Conservation (phyloP, 805 yeast species). For the Nakazawaea siamensis region DNA sequence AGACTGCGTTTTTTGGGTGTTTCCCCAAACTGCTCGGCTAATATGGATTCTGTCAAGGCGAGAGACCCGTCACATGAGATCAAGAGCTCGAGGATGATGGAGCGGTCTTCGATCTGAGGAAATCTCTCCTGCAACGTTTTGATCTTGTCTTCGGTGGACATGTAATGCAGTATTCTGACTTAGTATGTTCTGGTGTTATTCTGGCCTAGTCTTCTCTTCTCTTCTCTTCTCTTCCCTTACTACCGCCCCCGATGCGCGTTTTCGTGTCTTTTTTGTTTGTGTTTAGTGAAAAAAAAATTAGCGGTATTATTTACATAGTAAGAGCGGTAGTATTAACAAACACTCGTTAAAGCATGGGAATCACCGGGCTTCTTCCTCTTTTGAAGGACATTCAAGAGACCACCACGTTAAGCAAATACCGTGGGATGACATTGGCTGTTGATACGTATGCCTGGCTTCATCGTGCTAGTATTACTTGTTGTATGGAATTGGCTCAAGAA, state of each 20-base stretch:
- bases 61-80: conserved; percentile 47
- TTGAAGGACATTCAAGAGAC: conserved; percentile 66
- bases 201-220: no score
- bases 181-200: no score
- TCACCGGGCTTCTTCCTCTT: conserved; percentile 72
- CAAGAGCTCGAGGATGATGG: conserved; percentile 39
- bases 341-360: conserved; percentile 69
- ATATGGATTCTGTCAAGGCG: conserved; percentile 27
- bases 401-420: conserved; percentile 46
- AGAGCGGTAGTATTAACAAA: no score
- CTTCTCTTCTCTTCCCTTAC: no score
- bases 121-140: conserved; percentile 25
- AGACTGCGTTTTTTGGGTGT: no score
- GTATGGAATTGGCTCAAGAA: conserved; percentile 69
- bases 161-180: no score
- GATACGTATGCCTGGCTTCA: conserved; percentile 98
- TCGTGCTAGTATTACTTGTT: conserved; percentile 73
- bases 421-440: conserved; percentile 78
- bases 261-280: no score
- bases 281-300: no score
- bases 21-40: conserved; percentile 26
- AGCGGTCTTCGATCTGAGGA: conserved; percentile 33
- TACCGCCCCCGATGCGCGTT: no score
- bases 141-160: conserved; percentile 30
- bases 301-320: no score